Percentiles rank a stretch among this genome's conserved stretches.
These are phyloP conservation scores for Breynia disticha DNA, from an alignment of 441 rosid genomes.

Conservation along the genomic window DNA sequence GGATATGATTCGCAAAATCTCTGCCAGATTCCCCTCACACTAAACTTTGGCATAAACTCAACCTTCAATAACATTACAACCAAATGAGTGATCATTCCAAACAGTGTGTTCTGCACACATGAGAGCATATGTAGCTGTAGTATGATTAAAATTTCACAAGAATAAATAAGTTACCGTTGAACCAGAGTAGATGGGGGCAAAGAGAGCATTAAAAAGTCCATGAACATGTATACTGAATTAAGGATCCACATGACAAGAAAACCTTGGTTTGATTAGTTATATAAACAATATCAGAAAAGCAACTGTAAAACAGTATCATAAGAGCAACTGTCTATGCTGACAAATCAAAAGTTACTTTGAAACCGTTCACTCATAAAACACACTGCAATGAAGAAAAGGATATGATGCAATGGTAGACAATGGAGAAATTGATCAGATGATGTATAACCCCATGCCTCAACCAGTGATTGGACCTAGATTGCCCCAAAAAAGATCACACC, in stretches of 20 bases:
- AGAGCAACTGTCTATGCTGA: conserved; percentile 6
- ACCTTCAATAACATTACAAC: conserved; percentile 42
- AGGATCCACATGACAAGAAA: conserved; percentile 27
- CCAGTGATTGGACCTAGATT: conserved; percentile 65
- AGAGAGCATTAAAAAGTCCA: conserved; percentile 83
- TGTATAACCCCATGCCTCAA: conserved; percentile 88
- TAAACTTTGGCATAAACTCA: conserved; percentile 90
- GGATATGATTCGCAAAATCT: conserved; percentile 91
- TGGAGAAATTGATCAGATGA: conserved; percentile 78
- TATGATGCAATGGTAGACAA: conserved; percentile 95
- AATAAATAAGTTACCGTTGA: conserved; percentile 42
- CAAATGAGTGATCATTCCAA: conserved; percentile 9
- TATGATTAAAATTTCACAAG: neutral
- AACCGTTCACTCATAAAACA: conserved; percentile 4
- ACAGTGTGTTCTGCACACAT: neutral
- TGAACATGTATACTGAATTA: conserved; percentile 72
- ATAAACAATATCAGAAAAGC: conserved; percentile 13
- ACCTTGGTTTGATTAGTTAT: neutral
- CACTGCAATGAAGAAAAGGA: conserved; percentile 27
- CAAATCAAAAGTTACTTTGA: neutral
- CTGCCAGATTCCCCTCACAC: conserved; percentile 89
- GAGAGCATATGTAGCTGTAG: neutral
- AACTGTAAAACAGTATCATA: conserved; percentile 14
- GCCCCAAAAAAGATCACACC: conserved; percentile 11
- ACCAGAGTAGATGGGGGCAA: conserved; percentile 85